Evolutionary conservation across 2,329 filamentous ascomycete species (phyloP).

Genomic region (Penicillium crustosum): DNA sequence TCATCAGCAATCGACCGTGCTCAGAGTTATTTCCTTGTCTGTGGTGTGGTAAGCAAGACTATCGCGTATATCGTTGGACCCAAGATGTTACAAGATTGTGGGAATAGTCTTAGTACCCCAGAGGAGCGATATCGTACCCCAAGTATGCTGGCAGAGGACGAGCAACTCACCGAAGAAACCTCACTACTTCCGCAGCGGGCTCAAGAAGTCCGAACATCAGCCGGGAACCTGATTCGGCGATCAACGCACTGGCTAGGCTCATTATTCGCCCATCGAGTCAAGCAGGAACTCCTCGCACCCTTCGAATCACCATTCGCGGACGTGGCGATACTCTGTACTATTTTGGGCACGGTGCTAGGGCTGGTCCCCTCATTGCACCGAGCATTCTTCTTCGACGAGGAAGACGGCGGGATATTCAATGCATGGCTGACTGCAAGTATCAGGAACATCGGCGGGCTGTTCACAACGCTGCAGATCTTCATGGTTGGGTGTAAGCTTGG

Average conservation of each 20-base stretch:
- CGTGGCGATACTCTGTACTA: slow-evolving; percentile 60
- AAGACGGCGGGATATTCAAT: slow-evolving; percentile 63
- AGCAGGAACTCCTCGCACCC: slow-evolving; percentile 37
- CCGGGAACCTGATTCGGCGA: slow-evolving; percentile 25
- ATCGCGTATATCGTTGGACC: background rate
- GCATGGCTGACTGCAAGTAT: slow-evolving; percentile 65
- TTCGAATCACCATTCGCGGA: slow-evolving; percentile 58
- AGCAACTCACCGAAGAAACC: slow-evolving; percentile 48
- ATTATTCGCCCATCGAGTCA: slow-evolving; percentile 35
- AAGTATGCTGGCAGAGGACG: background rate
- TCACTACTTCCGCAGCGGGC: slow-evolving; percentile 50
- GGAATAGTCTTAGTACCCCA: background rate
- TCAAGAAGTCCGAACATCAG: slow-evolving; percentile 15
- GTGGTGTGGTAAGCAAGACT: background rate
- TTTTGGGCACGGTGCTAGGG: slow-evolving; percentile 57
- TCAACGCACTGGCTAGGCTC: slow-evolving; percentile 30
- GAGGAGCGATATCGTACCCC: background rate
- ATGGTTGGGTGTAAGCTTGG: slow-evolving; percentile 67
- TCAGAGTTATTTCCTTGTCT: background rate
- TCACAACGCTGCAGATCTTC: slow-evolving; percentile 64
- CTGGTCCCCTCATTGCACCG: slow-evolving; percentile 59
- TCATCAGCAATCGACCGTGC: background rate
- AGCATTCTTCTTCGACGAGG: slow-evolving; percentile 60
- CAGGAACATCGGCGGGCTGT: slow-evolving; percentile 62
- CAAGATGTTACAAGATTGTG: background rate